Conservation (phyloP, 352 stramenopile species). For the Phytophthora litchii region DNA sequence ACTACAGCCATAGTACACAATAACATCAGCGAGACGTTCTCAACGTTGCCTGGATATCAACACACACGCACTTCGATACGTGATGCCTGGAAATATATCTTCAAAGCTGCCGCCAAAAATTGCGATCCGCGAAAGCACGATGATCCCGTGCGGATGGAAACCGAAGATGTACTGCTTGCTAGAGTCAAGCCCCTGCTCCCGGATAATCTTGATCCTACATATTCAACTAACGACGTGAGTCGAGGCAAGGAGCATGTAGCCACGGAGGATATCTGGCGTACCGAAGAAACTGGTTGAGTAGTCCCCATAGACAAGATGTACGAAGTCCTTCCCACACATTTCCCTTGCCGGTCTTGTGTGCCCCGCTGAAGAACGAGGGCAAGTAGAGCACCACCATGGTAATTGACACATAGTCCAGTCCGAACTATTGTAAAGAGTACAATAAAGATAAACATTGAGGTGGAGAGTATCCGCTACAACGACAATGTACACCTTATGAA, state of each 20-base stretch:
- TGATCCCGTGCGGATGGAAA: conserved; percentile 61
- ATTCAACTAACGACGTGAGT: background rate
- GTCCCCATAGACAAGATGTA: conserved; percentile 36
- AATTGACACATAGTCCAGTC: conserved; percentile 37
- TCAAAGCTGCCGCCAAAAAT: conserved; percentile 56
- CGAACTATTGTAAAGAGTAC: conserved; percentile 15
- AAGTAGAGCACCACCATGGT: conserved; percentile 51
- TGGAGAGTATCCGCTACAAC: too few relatives aligned
- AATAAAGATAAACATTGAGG: too few relatives aligned
- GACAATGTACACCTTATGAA: conserved; percentile 28
- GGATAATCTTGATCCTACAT: conserved; percentile 39
- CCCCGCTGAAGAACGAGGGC: conserved; percentile 48
- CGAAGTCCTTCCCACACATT: conserved; percentile 47
- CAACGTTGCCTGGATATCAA: too few relatives aligned
- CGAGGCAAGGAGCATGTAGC: background rate
- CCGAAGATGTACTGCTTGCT: conserved; percentile 55
- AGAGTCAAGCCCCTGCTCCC: conserved; percentile 42
- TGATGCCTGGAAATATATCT: conserved; percentile 41
- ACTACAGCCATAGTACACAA: conserved; percentile 26
- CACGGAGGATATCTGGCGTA: conserved; percentile 8
- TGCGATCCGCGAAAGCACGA: conserved; percentile 52
- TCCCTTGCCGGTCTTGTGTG: conserved; percentile 43
- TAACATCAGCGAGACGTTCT: too few relatives aligned
- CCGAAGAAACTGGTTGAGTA: conserved; percentile 44
- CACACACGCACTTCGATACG: conserved; percentile 16